Percentiles rank a stretch among this genome's conserved stretches.
phyloP scores from a whole-genome alignment of 2,329 filamentous ascomycete genomes.

The Aspergillus sp. region DNA sequence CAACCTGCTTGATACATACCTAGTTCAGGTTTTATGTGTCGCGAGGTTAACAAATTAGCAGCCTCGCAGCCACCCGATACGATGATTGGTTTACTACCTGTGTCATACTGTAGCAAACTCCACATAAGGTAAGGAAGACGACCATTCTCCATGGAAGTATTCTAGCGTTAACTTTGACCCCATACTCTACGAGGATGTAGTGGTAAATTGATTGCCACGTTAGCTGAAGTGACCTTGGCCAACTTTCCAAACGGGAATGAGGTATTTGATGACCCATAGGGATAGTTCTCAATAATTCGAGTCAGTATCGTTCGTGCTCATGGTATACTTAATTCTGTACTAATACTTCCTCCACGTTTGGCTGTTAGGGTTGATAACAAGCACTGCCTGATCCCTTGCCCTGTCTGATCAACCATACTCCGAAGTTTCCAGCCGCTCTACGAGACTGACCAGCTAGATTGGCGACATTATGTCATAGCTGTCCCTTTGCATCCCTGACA shows the following conservation, averaged over 20 bases:
- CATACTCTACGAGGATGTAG: neutral
- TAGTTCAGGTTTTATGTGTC: neutral
- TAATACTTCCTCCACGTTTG: neutral
- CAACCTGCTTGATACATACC: neutral
- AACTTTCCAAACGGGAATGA: neutral
- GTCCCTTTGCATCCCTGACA: neutral
- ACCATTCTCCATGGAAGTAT: neutral
- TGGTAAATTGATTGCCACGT: neutral
- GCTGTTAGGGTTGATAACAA: neutral
- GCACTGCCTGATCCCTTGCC: neutral
- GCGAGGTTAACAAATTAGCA: neutral
- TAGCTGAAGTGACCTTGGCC: neutral
- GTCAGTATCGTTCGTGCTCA: neutral
- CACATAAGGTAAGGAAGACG: neutral
- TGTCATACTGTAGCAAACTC: neutral
- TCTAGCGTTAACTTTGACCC: neutral
- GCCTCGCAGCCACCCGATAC: neutral
- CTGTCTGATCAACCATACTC: neutral
- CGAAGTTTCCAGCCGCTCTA: neutral
- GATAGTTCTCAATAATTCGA: neutral
- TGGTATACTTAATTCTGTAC: neutral
- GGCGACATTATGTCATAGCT: neutral
- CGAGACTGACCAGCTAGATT: neutral
- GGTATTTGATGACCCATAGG: neutral
- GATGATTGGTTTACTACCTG: neutral